These are phyloP conservation scores for Marchantia paleacea DNA, from an alignment of 225 moss, liverwort and hornwort genomes.

Conservation along the genomic window DNA sequence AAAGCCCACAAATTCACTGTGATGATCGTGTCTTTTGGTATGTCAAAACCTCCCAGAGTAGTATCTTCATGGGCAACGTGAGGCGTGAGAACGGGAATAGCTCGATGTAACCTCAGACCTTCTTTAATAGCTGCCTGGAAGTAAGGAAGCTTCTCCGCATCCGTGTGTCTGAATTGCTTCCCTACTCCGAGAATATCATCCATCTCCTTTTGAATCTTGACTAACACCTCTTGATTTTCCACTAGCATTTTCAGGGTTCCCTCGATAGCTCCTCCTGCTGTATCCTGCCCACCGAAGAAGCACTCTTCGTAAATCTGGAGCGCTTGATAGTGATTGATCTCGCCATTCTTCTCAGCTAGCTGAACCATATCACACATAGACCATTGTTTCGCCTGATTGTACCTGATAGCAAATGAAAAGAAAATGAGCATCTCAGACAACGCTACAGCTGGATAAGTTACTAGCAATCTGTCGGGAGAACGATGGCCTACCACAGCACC, in stretches of 20 bases:
- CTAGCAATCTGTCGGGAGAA: too few species aligned
- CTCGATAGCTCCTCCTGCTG: background rate
- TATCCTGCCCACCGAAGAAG: background rate
- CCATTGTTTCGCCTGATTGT: background rate
- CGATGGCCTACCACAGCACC: too few species aligned
- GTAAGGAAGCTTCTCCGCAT: constrained; percentile 32
- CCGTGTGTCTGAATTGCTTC: background rate
- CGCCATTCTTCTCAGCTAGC: background rate
- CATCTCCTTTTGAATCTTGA: background rate
- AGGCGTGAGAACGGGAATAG: constrained; percentile 28
- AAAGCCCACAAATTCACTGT: constrained; percentile 35
- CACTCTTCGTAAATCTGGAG: background rate
- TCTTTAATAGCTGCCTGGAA: constrained; percentile 41
- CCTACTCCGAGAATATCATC: background rate
- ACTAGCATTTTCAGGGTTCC: background rate
- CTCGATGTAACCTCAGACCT: constrained; percentile 38
- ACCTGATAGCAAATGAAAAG: background rate
- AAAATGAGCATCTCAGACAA: too few species aligned
- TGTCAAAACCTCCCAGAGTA: constrained; percentile 34
- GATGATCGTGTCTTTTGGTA: constrained; percentile 30
- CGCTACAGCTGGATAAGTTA: too few species aligned
- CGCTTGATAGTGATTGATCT: background rate
- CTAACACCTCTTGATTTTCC: background rate
- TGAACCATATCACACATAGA: background rate
- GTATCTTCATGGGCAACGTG: constrained; percentile 21